Evolutionary conservation across 352 stramenopile species (phyloP).

Genomic region (Globisporangium cylindrosporum): DNA sequence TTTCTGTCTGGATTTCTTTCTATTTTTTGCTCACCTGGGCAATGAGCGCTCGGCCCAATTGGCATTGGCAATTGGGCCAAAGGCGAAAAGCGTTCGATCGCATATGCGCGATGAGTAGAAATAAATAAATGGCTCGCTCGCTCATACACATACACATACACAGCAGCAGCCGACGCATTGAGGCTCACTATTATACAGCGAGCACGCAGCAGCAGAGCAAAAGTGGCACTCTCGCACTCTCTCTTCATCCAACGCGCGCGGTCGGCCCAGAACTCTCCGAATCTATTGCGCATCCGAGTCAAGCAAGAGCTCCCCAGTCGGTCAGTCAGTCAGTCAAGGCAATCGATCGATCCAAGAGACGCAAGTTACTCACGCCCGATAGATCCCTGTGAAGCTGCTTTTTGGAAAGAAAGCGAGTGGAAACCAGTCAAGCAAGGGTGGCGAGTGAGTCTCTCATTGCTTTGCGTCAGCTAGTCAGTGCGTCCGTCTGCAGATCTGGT

Average conservation of each 20-base stretch:
- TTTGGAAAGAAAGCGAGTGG: not conserved
- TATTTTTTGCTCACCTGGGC: not conserved
- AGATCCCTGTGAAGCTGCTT: not conserved
- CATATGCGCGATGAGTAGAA: constrained; percentile 2
- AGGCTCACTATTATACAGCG: not conserved
- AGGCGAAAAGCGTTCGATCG: not conserved
- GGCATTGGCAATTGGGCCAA: not conserved
- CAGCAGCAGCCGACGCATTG: not conserved
- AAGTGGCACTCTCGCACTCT: not conserved
- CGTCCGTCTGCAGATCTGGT: not conserved
- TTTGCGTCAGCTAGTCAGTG: not conserved
- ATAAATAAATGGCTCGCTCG: not conserved
- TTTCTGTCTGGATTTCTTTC: not conserved
- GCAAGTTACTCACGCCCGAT: no score
- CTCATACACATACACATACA: not conserved
- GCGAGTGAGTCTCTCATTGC: not conserved
- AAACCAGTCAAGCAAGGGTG: no score
- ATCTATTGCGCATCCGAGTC: no score
- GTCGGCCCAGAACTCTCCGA: no score
- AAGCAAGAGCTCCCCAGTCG: not conserved
- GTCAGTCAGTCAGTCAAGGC: no score
- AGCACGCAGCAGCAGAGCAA: not conserved
- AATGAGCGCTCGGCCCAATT: not conserved
- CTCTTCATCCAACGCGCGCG: no score
- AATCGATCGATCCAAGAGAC: no score